Evolutionary conservation across 2,329 filamentous ascomycete species (phyloP).

Genomic region (Stagonosporopsis cucurbitacearum): DNA sequence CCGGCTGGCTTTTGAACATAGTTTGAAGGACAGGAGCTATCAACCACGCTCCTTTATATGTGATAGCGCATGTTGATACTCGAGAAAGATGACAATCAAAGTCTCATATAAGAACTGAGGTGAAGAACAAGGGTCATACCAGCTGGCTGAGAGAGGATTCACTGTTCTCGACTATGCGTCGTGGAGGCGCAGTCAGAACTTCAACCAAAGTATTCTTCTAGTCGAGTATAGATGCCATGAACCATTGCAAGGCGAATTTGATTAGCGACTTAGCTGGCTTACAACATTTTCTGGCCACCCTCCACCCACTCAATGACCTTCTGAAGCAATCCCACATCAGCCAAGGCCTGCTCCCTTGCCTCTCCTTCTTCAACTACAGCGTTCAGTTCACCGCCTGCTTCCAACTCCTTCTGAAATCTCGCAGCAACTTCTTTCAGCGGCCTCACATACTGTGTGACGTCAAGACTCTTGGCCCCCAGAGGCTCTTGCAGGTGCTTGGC

Average conservation of each 20-base stretch:
- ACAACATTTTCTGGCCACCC: constrained; percentile 17
- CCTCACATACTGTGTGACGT: constrained; percentile 52
- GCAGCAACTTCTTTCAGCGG: constrained; percentile 50
- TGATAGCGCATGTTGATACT: background rate
- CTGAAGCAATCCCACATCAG: constrained; percentile 44
- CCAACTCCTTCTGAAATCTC: constrained; percentile 48
- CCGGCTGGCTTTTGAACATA: background rate
- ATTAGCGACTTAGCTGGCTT: background rate
- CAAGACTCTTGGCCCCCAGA: constrained; percentile 56
- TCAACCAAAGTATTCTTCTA: too few relatives aligned
- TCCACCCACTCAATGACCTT: constrained; percentile 44
- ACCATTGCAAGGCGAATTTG: background rate
- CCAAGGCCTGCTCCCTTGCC: constrained; percentile 42
- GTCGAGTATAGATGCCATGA: background rate
- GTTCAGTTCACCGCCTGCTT: constrained; percentile 44
- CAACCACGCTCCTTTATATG: background rate
- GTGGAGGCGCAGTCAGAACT: background rate
- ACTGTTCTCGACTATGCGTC: background rate
- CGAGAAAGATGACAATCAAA: background rate
- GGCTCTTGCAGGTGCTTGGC: constrained; percentile 56
- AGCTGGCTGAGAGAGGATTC: background rate
- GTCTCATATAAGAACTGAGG: background rate
- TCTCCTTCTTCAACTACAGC: constrained; percentile 46
- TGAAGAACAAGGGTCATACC: background rate
- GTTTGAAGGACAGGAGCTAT: background rate